These are phyloP conservation scores for Syzygium aromaticum DNA, from an alignment of 345 rosid species.

Conservation along the genomic window DNA sequence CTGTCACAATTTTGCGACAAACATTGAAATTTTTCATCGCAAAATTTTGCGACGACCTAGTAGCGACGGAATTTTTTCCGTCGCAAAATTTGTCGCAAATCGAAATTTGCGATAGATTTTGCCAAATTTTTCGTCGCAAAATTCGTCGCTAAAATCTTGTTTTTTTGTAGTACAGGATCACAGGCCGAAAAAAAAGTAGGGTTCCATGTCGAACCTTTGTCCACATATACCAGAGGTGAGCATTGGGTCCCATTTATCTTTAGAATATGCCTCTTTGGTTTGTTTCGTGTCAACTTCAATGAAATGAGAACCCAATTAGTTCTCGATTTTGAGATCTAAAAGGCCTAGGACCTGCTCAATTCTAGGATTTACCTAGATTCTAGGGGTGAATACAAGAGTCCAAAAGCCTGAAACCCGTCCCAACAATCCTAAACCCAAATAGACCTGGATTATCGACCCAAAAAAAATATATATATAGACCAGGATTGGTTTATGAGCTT, in stretches of 20 bases:
- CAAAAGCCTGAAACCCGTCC: not conserved
- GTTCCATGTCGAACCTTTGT: not conserved
- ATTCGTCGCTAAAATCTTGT: too few species aligned
- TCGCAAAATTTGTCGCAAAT: too few species aligned
- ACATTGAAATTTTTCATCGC: too few species aligned
- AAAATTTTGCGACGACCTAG: too few species aligned
- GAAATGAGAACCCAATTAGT: not conserved
- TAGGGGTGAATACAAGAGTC: not conserved
- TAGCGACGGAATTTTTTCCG: too few species aligned
- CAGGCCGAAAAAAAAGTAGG: not conserved
- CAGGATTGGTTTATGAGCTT: not conserved
- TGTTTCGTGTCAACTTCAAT: not conserved
- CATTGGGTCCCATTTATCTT: not conserved
- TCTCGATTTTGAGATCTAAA: not conserved
- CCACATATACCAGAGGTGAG: not conserved
- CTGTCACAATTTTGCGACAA: too few species aligned
- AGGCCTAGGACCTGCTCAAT: not conserved
- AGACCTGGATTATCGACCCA: not conserved
- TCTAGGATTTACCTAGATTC: not conserved
- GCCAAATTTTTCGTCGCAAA: too few species aligned
- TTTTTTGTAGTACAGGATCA: too few species aligned
- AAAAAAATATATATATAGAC: not conserved
- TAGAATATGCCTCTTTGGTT: not conserved
- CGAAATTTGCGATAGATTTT: too few species aligned
- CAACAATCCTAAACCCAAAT: not conserved